phyloP scores from a whole-genome alignment of 352 stramenopile species.

The Albugo candida region DNA sequence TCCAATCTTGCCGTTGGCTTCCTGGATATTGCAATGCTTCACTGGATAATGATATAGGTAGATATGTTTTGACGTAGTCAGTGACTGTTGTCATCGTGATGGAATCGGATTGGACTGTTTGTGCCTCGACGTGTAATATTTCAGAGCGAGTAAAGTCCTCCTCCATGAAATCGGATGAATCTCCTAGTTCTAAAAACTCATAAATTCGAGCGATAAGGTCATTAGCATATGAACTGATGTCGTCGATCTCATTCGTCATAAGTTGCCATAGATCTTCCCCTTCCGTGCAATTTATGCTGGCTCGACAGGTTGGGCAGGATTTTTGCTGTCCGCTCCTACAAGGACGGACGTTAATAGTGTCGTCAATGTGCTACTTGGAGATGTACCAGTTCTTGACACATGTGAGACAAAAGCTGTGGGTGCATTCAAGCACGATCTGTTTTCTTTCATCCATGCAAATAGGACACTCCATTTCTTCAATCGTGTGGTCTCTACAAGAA shows the following conservation, averaged over 20 bases:
- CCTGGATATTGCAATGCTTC: constrained; percentile 22
- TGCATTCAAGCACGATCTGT: constrained; percentile 47
- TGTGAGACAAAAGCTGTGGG: constrained; percentile 56
- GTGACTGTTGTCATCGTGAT: neutral
- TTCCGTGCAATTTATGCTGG: constrained; percentile 52
- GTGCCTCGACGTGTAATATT: constrained; percentile 16
- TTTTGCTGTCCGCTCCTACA: constrained; percentile 47
- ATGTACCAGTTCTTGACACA: constrained; percentile 57
- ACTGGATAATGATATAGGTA: constrained; percentile 4
- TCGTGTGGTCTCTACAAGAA: constrained; percentile 17
- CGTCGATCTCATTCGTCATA: constrained; percentile 42
- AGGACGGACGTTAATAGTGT: neutral
- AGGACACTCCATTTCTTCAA: constrained; percentile 64
- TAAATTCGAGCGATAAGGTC: constrained; percentile 60
- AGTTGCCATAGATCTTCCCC: constrained; percentile 57
- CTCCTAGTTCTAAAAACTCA: constrained; percentile 54
- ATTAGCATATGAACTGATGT: constrained; percentile 54
- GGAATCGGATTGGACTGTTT: constrained; percentile 20
- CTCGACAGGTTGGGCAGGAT: constrained; percentile 56
- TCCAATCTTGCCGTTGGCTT: constrained; percentile 1
- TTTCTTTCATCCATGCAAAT: constrained; percentile 78
- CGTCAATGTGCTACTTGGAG: neutral
- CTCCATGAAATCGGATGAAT: constrained; percentile 18
- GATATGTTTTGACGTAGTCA: constrained; percentile 19
- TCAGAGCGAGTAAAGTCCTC: constrained; percentile 25